phyloP scores from a whole-genome alignment of 306 rosid species.

The Pterocarpus santalinus region DNA sequence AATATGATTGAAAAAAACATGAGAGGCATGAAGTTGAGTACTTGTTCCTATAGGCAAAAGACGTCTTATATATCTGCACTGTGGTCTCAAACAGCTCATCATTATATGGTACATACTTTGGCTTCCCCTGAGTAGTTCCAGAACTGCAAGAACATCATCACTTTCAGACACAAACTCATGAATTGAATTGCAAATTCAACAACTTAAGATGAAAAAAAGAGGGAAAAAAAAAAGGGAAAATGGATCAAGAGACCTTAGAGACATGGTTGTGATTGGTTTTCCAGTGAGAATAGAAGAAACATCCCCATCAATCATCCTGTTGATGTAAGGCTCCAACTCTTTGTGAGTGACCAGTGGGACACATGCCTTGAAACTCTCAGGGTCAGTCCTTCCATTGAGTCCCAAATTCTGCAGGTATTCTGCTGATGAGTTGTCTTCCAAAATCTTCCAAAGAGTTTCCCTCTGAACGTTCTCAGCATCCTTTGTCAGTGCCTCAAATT shows the following conservation, averaged over 20 bases:
- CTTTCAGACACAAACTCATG: conserved; percentile 30
- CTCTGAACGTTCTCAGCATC: conserved; percentile 81
- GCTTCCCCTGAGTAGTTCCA: conserved; percentile 95
- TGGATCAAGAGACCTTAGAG: conserved; percentile 66
- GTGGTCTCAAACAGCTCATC: conserved; percentile 86
- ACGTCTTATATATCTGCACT: conserved; percentile 75
- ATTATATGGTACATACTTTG: conserved; percentile 84
- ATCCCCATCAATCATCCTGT: conserved; percentile 77
- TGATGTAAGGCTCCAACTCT: conserved; percentile 76
- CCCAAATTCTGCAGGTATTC: conserved; percentile 79
- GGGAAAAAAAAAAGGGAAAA: neutral
- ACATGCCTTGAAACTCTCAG: conserved; percentile 78
- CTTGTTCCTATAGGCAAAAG: conserved; percentile 93
- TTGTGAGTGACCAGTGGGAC: conserved; percentile 80
- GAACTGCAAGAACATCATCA: conserved; percentile 66
- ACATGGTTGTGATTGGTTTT: conserved; percentile 80
- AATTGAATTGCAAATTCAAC: neutral
- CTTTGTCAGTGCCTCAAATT: conserved; percentile 78
- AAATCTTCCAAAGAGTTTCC: conserved; percentile 72
- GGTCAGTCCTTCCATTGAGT: conserved; percentile 81
- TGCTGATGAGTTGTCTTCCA: conserved; percentile 77
- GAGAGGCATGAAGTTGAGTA: conserved; percentile 26
- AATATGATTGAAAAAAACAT: neutral
- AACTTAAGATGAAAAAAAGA: neutral
- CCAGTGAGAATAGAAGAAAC: conserved; percentile 76